Evolutionary conservation across 306 rosid species (phyloP), one percentile per base, ranked within the genome.

Genomic region (Glycine latifolia): DNA sequence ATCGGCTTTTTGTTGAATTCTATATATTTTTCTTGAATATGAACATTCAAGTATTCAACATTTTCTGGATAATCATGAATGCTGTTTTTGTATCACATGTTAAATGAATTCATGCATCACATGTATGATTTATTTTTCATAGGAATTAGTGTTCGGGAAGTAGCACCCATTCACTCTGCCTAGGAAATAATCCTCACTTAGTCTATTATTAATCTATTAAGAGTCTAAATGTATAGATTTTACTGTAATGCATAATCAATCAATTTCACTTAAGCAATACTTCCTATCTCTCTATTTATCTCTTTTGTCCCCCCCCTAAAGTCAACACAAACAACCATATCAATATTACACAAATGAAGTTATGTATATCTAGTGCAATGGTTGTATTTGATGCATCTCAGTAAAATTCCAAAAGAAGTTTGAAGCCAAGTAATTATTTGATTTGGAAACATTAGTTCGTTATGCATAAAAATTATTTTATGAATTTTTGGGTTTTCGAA

Each of bases 1-100:
- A 79, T 15, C 77, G 56, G 15, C 11, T 14, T 80, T 69, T 81
- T 58, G 54, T 54, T 77, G 58, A 73, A 35, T 80, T 80, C 3
- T 77, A 58, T 71, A 41, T 31, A 41, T 80, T 11, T 67, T 49
- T 75, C 14, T 79, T 76, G 56, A 71, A 55, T 7, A 54, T 62
- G 63, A 62, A 52, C 71, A 76, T 56, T 26, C 31, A 26, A 26
- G 31, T 26, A 26, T 26, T 58, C 10, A 59, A 58, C 60, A 52
- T 67, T 59, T 7, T 55, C 54, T 52, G 47, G 67, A 67, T 66
- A 78, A 10, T 35, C 62, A 56, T 2, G 62, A 56, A 16, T 56
- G 31, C 31, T 56, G 31, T 56, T 56, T 59, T 59, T 59, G 66
- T 20, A 20, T 26, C 39, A 59, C 31, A 26, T 26, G 31, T 26